Conservation (phyloP, 768 basidiomycete species). For the Tulasnella sp. region DNA sequence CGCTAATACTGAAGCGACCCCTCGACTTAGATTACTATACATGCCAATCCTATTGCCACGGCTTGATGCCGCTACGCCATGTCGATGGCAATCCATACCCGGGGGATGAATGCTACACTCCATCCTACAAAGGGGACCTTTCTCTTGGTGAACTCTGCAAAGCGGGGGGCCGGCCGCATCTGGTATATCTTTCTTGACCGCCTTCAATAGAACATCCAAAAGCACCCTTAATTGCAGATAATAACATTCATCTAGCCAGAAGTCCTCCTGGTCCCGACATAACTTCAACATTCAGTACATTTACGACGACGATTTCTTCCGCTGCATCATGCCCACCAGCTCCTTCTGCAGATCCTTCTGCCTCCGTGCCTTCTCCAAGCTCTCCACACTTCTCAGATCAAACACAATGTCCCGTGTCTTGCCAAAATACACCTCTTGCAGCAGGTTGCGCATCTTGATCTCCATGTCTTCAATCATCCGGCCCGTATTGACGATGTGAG, state of each 20-base stretch:
- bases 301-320: not conserved
- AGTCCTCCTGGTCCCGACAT: no score
- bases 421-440: slow-evolving; percentile 93
- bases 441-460: slow-evolving; percentile 93
- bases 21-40: slow-evolving; percentile 45
- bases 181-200: no score
- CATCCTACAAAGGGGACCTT: no score
- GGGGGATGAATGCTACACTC: no score
- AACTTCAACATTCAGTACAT: no score
- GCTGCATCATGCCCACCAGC: slow-evolving; percentile 73
- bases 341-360: slow-evolving; percentile 86
- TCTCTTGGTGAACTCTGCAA: no score
- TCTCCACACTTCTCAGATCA: slow-evolving; percentile 79
- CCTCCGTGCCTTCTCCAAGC: slow-evolving; percentile 68
- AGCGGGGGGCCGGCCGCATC: no score
- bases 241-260: no score
- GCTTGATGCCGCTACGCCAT: slow-evolving; percentile 28
- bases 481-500: slow-evolving; percentile 91
- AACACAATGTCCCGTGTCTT: slow-evolving; percentile 94
- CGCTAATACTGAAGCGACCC: not conserved
- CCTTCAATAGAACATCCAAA: no score
- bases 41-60: slow-evolving; percentile 93
- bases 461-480: slow-evolving; percentile 98
- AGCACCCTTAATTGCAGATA: no score
- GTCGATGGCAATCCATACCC: no score